Percentiles rank a stretch among this genome's conserved stretches.
Conservation (phyloP, 2,329 filamentous ascomycete genomes). For the Venturia pyrina region DNA sequence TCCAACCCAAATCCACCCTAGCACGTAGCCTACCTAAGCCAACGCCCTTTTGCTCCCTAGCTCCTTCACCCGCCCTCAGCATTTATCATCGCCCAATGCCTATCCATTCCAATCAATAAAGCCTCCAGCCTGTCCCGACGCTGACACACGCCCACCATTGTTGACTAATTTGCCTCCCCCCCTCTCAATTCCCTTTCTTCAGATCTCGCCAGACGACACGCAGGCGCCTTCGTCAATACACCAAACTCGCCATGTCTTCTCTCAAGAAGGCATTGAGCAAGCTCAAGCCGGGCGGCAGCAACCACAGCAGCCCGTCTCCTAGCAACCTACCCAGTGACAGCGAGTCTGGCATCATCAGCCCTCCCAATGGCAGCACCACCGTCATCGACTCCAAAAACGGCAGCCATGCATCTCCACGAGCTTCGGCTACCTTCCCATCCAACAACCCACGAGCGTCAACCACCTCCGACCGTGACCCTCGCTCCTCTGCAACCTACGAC, state of each 20-base stretch:
- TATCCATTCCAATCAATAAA: not conserved
- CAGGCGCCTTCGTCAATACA: not conserved
- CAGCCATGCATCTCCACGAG: constrained; percentile 15
- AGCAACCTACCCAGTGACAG: constrained; percentile 26
- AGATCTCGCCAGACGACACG: not conserved
- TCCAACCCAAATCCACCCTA: too few relatives aligned
- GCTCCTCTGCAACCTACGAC: not conserved
- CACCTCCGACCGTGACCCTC: constrained; percentile 21
- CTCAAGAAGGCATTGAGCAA: constrained; percentile 37
- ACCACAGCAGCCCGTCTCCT: constrained; percentile 15
- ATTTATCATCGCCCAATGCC: not conserved
- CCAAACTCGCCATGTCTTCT: constrained; percentile 22
- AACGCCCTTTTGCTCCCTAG: too few relatives aligned
- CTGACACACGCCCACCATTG: not conserved
- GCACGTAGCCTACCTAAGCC: too few relatives aligned
- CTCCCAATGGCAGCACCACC: constrained; percentile 19
- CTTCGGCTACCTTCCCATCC: constrained; percentile 17
- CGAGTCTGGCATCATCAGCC: constrained; percentile 23
- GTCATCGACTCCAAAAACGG: constrained; percentile 11
- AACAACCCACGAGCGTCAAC: constrained; percentile 20
- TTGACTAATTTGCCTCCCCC: not conserved
- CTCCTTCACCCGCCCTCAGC: not conserved
- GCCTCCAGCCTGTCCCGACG: not conserved
- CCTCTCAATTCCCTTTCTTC: not conserved
- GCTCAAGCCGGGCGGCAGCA: constrained; percentile 26